Evolutionary conservation across 306 rosid species (phyloP).

Genomic region (Abrus pulchellus): DNA sequence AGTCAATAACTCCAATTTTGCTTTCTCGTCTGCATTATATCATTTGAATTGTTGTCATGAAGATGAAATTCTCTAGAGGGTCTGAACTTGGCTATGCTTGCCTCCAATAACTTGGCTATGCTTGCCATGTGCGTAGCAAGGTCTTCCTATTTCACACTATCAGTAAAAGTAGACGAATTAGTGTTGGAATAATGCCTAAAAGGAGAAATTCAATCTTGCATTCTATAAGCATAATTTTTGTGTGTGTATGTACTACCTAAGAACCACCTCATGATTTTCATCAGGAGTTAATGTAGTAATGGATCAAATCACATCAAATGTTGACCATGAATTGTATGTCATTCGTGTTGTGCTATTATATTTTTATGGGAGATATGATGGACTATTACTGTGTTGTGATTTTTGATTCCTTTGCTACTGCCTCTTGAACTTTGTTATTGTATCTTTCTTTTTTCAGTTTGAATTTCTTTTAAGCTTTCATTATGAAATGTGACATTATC

Average conservation of each 20-base stretch:
- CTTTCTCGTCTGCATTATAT: not conserved
- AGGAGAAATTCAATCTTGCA: constrained; percentile 31
- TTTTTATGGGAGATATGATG: not conserved
- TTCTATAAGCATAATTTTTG: constrained; percentile 2
- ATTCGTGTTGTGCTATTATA: constrained; percentile 33
- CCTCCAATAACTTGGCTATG: not conserved
- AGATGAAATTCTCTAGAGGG: not conserved
- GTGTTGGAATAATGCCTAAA: constrained; percentile 13
- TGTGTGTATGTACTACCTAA: not conserved
- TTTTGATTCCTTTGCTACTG: constrained; percentile 16
- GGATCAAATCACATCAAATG: constrained; percentile 25
- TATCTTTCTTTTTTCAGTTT: constrained; percentile 12
- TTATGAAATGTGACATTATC: constrained; percentile 25
- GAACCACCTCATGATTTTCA: not conserved
- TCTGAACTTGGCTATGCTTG: not conserved
- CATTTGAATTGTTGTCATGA: not conserved
- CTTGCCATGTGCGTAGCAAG: constrained; percentile 22
- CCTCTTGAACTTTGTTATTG: constrained; percentile 25
- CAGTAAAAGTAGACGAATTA: not conserved
- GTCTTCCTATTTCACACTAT: constrained; percentile 29
- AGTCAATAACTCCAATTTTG: not conserved
- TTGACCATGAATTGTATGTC: constrained; percentile 31
- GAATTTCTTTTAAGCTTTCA: constrained; percentile 30
- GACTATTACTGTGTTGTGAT: constrained; percentile 6
- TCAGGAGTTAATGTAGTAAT: constrained; percentile 37